Conservation (phyloP, 345 rosid genomes). For the Lagerstroemia speciosa region DNA sequence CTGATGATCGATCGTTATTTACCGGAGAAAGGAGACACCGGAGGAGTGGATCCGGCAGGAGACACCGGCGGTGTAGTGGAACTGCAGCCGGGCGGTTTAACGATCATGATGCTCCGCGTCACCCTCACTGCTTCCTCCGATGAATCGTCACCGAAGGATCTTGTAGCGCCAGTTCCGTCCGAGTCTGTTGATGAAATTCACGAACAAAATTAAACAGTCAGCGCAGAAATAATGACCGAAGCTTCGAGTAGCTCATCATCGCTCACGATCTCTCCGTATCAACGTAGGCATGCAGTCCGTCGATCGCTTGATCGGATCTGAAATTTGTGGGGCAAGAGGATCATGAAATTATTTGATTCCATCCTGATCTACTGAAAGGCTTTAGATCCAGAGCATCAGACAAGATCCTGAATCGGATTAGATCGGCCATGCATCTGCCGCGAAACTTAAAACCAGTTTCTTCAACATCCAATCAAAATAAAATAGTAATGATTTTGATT, state of each 20-base stretch:
- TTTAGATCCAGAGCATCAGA: neutral
- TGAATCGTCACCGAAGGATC: constrained; percentile 44
- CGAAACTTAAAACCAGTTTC: neutral
- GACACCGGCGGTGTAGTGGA: constrained; percentile 70
- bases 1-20: constrained; percentile 14
- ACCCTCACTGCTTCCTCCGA: constrained; percentile 42
- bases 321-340: neutral
- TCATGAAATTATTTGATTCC: neutral
- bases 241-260: neutral
- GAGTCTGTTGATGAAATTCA: constrained; percentile 34
- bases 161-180: constrained; percentile 38
- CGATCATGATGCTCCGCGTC: constrained; percentile 76
- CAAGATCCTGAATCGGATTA: neutral
- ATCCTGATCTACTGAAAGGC: neutral
- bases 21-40: constrained; percentile 85
- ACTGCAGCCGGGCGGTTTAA: constrained; percentile 78
- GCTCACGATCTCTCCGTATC: neutral
- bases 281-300: neutral
- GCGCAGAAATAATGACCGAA: neutral
- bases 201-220: neutral
- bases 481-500: neutral
- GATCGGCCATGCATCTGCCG: neutral
- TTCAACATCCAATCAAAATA: neutral
- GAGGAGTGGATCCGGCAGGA: constrained; percentile 73
- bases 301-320: neutral